phyloP scores from a whole-genome alignment of 2,329 filamentous ascomycete genomes.

The Pseudocercospora pini-densiflorae region DNA sequence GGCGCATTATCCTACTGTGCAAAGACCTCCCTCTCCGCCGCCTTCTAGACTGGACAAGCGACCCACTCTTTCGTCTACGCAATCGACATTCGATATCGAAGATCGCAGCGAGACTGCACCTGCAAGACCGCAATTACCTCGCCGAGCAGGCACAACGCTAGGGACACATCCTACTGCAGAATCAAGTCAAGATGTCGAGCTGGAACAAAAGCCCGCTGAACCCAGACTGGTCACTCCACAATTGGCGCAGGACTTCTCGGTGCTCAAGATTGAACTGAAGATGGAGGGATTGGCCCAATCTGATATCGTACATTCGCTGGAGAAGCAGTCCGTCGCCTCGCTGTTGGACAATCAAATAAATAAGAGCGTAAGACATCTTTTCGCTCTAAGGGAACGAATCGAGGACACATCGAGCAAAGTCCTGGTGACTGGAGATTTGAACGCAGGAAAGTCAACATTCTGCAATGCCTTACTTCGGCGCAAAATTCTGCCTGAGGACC shows the following conservation, averaged over 20 bases:
- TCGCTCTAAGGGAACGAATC: slow-evolving; percentile 86
- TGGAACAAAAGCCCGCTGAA: slow-evolving; percentile 68
- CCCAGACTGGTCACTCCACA: slow-evolving; percentile 88
- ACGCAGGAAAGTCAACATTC: slow-evolving; percentile 98
- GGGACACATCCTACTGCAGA: slow-evolving; percentile 64
- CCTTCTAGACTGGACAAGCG: slow-evolving; percentile 57
- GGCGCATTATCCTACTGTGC: slow-evolving; percentile 88
- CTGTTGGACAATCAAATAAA: slow-evolving; percentile 92
- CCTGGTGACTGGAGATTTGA: slow-evolving; percentile 91
- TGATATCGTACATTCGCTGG: slow-evolving; percentile 90
- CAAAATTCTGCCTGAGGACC: slow-evolving; percentile 93
- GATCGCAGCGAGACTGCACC: slow-evolving; percentile 41
- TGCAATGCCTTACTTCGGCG: slow-evolving; percentile 94
- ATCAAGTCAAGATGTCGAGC: slow-evolving; percentile 60
- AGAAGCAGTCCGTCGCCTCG: slow-evolving; percentile 88
- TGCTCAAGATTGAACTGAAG: slow-evolving; percentile 93
- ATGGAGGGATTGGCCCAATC: slow-evolving; percentile 83
- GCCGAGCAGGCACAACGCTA: slow-evolving; percentile 74
- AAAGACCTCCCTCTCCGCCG: slow-evolving; percentile 57
- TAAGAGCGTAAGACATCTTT: slow-evolving; percentile 88
- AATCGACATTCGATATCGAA: slow-evolving; percentile 62
- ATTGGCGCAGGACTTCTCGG: slow-evolving; percentile 93
- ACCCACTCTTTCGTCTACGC: slow-evolving; percentile 66
- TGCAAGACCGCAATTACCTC: slow-evolving; percentile 58
- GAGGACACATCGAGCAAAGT: slow-evolving; percentile 98